These are phyloP conservation scores for Imleria badia DNA, from an alignment of 768 basidiomycete species.

Conservation along the genomic window DNA sequence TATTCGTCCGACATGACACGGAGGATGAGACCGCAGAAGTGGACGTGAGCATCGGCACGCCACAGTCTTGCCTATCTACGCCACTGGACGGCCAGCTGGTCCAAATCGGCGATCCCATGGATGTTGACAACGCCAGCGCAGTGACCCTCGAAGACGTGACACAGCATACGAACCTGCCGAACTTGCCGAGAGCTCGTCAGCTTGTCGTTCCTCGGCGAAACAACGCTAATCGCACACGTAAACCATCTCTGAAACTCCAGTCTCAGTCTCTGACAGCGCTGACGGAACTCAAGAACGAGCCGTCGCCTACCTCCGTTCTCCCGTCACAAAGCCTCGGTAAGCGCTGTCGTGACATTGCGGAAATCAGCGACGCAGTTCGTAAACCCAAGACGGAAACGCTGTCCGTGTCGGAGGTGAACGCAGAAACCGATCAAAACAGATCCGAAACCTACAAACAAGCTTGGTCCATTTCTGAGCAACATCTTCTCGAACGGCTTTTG, in stretches of 20 bases:
- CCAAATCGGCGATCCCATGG: constrained; percentile 9
- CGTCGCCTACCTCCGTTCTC: constrained; percentile 1
- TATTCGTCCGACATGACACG: constrained; percentile 55
- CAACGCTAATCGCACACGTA: constrained; percentile 21
- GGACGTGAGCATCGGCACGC: constrained; percentile 45
- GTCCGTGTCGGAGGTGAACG: constrained; percentile 15
- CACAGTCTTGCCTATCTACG: constrained; percentile 24
- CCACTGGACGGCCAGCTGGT: constrained; percentile 11
- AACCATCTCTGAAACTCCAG: constrained; percentile 33
- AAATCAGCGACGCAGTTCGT: constrained; percentile 14
- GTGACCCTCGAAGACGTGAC: neutral
- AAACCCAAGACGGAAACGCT: constrained; percentile 17
- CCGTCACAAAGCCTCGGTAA: constrained; percentile 28
- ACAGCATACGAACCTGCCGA: neutral
- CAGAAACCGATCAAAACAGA: constrained; percentile 25
- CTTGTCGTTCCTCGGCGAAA: constrained; percentile 9
- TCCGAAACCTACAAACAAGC: constrained; percentile 79
- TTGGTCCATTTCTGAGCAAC: constrained; percentile 77
- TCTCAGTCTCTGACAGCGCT: constrained; percentile 12
- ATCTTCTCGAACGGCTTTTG: constrained; percentile 69
- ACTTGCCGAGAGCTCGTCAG: neutral
- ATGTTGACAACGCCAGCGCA: constrained; percentile 11
- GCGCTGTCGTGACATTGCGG: constrained; percentile 23
- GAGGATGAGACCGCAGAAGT: constrained; percentile 64
- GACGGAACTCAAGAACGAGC: constrained; percentile 10